These are phyloP conservation scores for Penicillium coffeae DNA, from an alignment of 495 filamentous ascomycete genomes.

Conservation along the genomic window DNA sequence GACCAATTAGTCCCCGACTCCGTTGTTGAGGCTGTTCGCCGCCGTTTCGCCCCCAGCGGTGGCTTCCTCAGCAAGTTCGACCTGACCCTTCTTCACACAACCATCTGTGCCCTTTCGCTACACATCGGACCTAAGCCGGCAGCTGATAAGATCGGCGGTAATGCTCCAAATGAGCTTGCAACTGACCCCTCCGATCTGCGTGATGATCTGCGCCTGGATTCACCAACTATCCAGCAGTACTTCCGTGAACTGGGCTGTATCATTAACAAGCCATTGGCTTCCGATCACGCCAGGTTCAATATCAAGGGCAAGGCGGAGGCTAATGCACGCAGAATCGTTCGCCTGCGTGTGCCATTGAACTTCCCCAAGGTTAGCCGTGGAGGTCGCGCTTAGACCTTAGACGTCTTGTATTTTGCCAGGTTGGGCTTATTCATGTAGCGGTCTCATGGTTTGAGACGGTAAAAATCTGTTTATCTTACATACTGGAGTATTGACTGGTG, in stretches of 20 bases:
- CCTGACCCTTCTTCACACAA: constrained; percentile 60
- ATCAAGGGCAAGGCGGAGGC: constrained; percentile 57
- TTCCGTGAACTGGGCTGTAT: constrained; percentile 80
- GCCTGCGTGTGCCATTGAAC: constrained; percentile 71
- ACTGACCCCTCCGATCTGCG: constrained; percentile 73
- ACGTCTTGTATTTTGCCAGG: neutral
- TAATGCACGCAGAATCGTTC: constrained; percentile 57
- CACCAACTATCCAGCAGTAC: constrained; percentile 54
- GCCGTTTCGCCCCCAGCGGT: constrained; percentile 61
- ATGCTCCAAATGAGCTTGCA: constrained; percentile 69
- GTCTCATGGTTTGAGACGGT: constrained; percentile 1
- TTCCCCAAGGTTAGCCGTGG: constrained; percentile 66
- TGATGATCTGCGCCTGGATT: constrained; percentile 74
- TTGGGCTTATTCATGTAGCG: constrained; percentile 8
- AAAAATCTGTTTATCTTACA: neutral
- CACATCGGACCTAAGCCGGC: constrained; percentile 41
- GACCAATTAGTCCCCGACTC: constrained; percentile 48
- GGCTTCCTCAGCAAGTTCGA: constrained; percentile 59
- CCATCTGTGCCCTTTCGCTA: constrained; percentile 63
- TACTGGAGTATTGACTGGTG: neutral
- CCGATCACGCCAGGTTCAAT: constrained; percentile 39
- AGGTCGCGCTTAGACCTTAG: constrained; percentile 28
- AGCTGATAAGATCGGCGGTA: constrained; percentile 39
- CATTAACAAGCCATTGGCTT: constrained; percentile 38
- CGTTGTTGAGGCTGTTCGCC: constrained; percentile 63